A percentile compares a stretch with the other conserved stretches of the same genome.
Evolutionary conservation across 2,329 filamentous ascomycete genomes (phyloP).

Genomic region (Claviceps digitariae): DNA sequence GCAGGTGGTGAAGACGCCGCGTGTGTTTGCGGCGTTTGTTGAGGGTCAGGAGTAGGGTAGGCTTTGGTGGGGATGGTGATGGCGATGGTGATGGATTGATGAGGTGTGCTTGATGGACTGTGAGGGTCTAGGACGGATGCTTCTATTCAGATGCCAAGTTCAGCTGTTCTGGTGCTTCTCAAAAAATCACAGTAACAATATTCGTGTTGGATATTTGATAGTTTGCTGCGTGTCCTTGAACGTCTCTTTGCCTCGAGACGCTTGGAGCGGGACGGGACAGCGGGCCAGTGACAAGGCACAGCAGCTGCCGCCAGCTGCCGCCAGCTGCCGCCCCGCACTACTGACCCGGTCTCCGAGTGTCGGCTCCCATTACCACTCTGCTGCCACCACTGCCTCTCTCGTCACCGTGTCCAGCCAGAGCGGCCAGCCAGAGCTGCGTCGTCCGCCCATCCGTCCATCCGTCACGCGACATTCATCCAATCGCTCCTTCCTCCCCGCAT

Average conservation of each 20-base stretch:
- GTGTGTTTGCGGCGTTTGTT: constrained; percentile 7
- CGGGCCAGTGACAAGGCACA: background rate
- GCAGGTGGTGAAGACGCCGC: constrained; percentile 3
- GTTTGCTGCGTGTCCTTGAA: too few relatives aligned
- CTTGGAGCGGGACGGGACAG: background rate
- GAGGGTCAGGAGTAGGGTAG: background rate
- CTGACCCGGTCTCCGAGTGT: background rate
- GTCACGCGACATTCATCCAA: constrained; percentile 3
- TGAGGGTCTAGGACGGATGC: too few relatives aligned
- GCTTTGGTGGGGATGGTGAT: background rate
- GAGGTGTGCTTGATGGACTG: too few relatives aligned
- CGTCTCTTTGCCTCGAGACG: too few relatives aligned
- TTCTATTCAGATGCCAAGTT: too few relatives aligned
- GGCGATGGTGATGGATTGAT: background rate
- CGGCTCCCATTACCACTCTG: background rate
- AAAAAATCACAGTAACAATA: too few relatives aligned
- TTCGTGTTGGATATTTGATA: too few relatives aligned
- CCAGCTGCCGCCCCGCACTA: background rate
- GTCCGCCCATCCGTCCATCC: background rate
- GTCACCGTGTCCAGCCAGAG: background rate
- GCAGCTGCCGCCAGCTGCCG: background rate
- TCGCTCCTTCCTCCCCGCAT: background rate
- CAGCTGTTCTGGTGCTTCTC: too few relatives aligned
- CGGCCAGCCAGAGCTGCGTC: background rate
- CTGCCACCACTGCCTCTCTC: background rate